Evolutionary conservation across 305 asterid species (phyloP).

Genomic region (Lippia alba): DNA sequence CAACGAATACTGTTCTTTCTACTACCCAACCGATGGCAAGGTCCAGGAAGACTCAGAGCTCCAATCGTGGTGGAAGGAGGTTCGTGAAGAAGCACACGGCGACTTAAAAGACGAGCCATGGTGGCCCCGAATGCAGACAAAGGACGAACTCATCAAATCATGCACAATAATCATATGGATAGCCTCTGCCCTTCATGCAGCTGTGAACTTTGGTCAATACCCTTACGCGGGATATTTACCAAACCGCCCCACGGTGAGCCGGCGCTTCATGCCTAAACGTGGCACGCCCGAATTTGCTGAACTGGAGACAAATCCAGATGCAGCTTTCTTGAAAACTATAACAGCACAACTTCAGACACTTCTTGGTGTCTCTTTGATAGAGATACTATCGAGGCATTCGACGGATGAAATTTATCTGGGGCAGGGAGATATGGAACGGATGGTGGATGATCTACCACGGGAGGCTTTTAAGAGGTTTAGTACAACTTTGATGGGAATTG

Average conservation of each 20-base stretch:
- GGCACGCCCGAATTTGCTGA: slow-evolving; percentile 72
- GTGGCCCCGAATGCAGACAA: slow-evolving; percentile 90
- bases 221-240: slow-evolving; percentile 95
- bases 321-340: slow-evolving; percentile 74
- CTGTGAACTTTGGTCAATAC: slow-evolving; percentile 89
- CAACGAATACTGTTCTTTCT: slow-evolving; percentile 63
- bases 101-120: slow-evolving; percentile 78
- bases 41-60: slow-evolving; percentile 70
- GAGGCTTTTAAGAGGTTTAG: slow-evolving; percentile 63
- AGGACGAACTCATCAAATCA: slow-evolving; percentile 58
- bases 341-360: slow-evolving; percentile 89
- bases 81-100: slow-evolving; percentile 79
- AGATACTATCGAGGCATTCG: slow-evolving; percentile 83
- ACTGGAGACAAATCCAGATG: slow-evolving; percentile 64
- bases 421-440: slow-evolving; percentile 72
- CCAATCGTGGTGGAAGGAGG: slow-evolving; percentile 90
- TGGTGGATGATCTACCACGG: slow-evolving; percentile 44
- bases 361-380: slow-evolving; percentile 79
- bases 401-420: slow-evolving; percentile 83
- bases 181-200: slow-evolving; percentile 98
- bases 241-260: slow-evolving; percentile 87
- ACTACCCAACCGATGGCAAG: slow-evolving; percentile 59
- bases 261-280: slow-evolving; percentile 79
- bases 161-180: slow-evolving; percentile 90
- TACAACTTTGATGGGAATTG: slow-evolving; percentile 48